Evolutionary conservation across 31 red algal genomes (phyloP).

Genomic region (Odonthalia washingtoniensis): DNA sequence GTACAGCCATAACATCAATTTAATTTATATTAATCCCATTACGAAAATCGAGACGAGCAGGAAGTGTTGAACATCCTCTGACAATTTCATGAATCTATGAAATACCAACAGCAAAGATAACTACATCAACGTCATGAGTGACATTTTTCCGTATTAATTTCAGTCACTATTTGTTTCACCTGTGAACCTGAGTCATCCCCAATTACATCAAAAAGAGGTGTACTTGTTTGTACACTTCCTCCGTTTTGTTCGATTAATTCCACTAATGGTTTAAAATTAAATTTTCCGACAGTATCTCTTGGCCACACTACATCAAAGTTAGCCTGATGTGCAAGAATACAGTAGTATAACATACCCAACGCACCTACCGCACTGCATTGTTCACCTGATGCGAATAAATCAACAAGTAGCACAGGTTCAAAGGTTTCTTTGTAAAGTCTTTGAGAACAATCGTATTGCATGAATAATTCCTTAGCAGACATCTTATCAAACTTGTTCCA

Average conservation of each 20-base stretch:
- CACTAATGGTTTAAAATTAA: constrained; percentile 80
- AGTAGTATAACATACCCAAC: constrained; percentile 88
- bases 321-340: constrained; percentile 86
- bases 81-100: constrained; percentile 83
- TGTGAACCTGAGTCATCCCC: constrained; percentile 37
- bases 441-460: constrained; percentile 68
- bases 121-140: constrained; percentile 66
- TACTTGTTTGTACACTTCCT: constrained; percentile 56
- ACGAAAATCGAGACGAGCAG: constrained; percentile 70
- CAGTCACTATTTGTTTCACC: constrained; percentile 51
- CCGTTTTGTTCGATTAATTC: constrained; percentile 56
- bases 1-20: constrained; percentile 90
- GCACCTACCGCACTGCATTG: constrained; percentile 82
- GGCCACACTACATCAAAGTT: constrained; percentile 95
- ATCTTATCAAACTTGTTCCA: constrained; percentile 92
- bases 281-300: constrained; percentile 79
- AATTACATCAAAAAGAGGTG: constrained; percentile 69
- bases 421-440: constrained; percentile 81
- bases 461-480: constrained; percentile 90
- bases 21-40: constrained; percentile 65
- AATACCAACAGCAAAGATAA: constrained; percentile 87
- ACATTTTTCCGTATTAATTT: constrained; percentile 27
- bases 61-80: constrained; percentile 65
- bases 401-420: constrained; percentile 93
- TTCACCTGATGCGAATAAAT: constrained; percentile 83